Evolutionary conservation across 1,139 yeast genomes (phyloP).

Genomic region (Magnusiomyces ingens): DNA sequence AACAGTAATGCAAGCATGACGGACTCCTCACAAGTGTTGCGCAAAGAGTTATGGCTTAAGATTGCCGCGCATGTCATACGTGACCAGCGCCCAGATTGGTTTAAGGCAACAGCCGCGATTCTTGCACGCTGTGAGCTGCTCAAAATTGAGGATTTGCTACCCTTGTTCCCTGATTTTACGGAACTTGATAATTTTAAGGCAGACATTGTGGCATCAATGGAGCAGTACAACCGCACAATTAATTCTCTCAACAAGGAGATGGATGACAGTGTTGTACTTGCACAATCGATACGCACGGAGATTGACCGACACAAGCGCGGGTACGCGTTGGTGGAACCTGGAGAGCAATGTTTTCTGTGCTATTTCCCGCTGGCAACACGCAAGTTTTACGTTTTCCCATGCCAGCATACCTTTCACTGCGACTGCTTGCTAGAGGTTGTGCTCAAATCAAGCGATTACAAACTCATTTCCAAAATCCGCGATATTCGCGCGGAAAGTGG

Average conservation of each 20-base stretch:
- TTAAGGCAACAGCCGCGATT: constrained; percentile 36
- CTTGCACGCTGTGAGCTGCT: constrained; percentile 50
- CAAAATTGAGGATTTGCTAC: constrained; percentile 73
- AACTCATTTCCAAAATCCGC: constrained; percentile 55
- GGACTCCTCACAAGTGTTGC: constrained; percentile 33
- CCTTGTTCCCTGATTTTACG: constrained; percentile 76
- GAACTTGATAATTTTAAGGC: constrained; percentile 78
- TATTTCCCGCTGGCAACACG: constrained; percentile 59
- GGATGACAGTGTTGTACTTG: constrained; percentile 62
- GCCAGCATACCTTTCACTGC: constrained; percentile 84
- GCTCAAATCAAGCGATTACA: constrained; percentile 58
- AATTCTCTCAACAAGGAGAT: constrained; percentile 63
- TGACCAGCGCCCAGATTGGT: constrained; percentile 18
- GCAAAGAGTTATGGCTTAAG: constrained; percentile 69
- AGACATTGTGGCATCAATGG: constrained; percentile 72
- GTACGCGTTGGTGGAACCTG: constrained; percentile 65
- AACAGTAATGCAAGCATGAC: background rate
- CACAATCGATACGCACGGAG: constrained; percentile 55
- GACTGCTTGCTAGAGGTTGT: constrained; percentile 69
- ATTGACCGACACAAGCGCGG: constrained; percentile 46
- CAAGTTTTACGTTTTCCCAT: constrained; percentile 78
- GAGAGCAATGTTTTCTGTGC: constrained; percentile 76
- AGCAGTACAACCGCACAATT: constrained; percentile 62
- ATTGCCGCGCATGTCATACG: constrained; percentile 55
- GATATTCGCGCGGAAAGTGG: constrained; percentile 41